Conservation (phyloP, 441 rosid species). For the Cnidoscolus chayamansa region DNA sequence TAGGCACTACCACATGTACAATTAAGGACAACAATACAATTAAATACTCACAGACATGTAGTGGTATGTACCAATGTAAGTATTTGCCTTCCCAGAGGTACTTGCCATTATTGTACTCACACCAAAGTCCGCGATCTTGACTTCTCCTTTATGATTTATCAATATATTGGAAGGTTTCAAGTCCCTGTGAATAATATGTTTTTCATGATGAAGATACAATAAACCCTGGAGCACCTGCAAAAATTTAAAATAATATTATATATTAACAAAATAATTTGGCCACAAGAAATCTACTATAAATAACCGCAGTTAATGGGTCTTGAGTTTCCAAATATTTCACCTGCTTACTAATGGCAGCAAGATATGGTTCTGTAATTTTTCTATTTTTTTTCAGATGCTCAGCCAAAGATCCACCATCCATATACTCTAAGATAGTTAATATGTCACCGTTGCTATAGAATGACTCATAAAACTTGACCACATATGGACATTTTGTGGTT, state of each 20-base stretch:
- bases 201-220: constrained; percentile 83
- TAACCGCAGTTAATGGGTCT: background rate
- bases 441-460: constrained; percentile 78
- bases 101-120: constrained; percentile 83
- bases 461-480: constrained; percentile 85
- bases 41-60: constrained; percentile 86
- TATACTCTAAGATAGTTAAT: constrained; percentile 90
- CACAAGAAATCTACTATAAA: background rate
- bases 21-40: background rate
- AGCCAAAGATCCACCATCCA: constrained; percentile 96
- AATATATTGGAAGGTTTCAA: constrained; percentile 91
- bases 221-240: constrained; percentile 82
- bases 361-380: constrained; percentile 69
- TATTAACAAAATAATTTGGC: too few species aligned
- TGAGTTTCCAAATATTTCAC: constrained; percentile 31
- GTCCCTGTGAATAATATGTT: constrained; percentile 89
- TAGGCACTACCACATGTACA: constrained; percentile 12
- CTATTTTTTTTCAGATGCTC: constrained; percentile 74
- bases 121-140: constrained; percentile 95
- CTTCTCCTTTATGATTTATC: constrained; percentile 91
- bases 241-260: background rate
- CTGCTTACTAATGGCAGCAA: constrained; percentile 87
- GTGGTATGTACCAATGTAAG: constrained; percentile 85
- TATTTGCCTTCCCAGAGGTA: constrained; percentile 78
- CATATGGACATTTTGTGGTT: constrained; percentile 76